Conservation (phyloP, 1,284 basidiomycete species). For the Puccinia polysora region DNA sequence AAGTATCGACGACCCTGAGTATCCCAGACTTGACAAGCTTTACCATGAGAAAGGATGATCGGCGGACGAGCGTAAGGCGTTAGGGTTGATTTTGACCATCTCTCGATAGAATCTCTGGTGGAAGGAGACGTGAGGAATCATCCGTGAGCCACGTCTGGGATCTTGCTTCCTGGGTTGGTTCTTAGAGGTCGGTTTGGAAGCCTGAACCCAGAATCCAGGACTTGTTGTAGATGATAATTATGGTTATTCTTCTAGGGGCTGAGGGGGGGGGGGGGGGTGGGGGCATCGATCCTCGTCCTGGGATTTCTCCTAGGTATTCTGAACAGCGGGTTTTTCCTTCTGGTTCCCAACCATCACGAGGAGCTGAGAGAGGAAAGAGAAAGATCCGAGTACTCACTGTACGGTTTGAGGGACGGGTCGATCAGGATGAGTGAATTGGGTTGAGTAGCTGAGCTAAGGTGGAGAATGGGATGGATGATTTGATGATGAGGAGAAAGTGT, state of each 20-base stretch:
- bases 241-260: no score
- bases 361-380: no score
- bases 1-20: constrained; percentile 74
- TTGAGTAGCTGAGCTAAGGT: constrained; percentile 47
- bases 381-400: constrained; percentile 54
- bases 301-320: background rate
- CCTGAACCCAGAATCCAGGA: background rate
- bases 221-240: no score
- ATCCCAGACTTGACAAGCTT: constrained; percentile 78
- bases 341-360: no score
- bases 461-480: no score
- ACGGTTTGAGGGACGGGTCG: constrained; percentile 46
- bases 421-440: constrained; percentile 48
- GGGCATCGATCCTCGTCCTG: no score
- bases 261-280: no score
- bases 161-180: background rate
- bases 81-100: constrained; percentile 27
- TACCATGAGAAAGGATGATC: constrained; percentile 67
- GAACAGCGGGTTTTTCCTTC: no score
- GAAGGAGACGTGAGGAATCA: no score
- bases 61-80: constrained; percentile 78
- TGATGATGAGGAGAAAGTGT: no score
- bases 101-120: no score
- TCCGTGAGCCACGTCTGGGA: no score
- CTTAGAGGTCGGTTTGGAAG: background rate